A percentile compares a stretch with the other conserved stretches of the same genome.
These are phyloP conservation scores for Posidonia oceanica DNA, from an alignment of 116 monocot genomes.

Conservation along the genomic window DNA sequence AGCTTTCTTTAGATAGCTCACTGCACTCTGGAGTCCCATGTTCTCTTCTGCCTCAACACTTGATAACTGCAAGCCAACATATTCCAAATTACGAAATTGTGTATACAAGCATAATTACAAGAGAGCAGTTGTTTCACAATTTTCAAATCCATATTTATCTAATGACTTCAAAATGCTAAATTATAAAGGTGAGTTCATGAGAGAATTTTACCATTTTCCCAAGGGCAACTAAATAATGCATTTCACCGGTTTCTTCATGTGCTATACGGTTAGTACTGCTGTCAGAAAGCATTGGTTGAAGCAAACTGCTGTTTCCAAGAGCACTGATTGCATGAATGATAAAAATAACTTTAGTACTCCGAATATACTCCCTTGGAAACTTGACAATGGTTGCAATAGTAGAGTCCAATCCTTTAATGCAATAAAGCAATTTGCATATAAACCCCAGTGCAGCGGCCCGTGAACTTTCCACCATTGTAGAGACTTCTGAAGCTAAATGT, in stretches of 20 bases:
- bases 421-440: conserved; percentile 70
- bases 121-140: not conserved
- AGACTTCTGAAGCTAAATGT: conserved; percentile 42
- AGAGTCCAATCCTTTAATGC: conserved; percentile 47
- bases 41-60: conserved; percentile 19
- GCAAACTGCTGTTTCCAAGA: conserved; percentile 35
- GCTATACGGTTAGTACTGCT: conserved; percentile 17
- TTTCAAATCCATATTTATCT: no score
- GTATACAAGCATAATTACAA: not conserved
- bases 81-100: not conserved
- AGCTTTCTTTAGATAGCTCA: conserved; percentile 46
- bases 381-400: conserved; percentile 31
- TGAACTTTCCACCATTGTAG: conserved; percentile 33
- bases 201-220: conserved; percentile 47
- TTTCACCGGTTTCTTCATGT: conserved; percentile 33
- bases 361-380: conserved; percentile 38
- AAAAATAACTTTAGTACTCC: conserved; percentile 38
- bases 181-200: no score
- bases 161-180: no score
- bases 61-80: conserved; percentile 36
- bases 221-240: conserved; percentile 52
- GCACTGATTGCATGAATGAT: conserved; percentile 51
- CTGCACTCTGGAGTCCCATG: conserved; percentile 31
- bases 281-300: conserved; percentile 31
- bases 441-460: conserved; percentile 42